Conservation (phyloP, 495 filamentous ascomycete species). For the Acidomyces sp. region DNA sequence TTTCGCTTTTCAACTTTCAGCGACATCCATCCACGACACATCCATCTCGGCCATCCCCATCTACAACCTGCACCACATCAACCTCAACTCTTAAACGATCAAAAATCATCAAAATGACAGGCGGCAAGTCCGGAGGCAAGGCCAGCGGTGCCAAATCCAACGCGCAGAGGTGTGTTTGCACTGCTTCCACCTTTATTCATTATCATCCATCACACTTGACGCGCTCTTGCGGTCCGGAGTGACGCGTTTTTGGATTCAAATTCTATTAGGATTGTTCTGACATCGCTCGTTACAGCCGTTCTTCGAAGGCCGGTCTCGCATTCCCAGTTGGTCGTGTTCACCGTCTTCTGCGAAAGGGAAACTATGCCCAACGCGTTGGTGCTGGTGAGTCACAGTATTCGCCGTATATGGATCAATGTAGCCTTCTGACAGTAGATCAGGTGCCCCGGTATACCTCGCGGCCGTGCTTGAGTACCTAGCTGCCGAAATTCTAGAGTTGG, state of each 20-base stretch:
- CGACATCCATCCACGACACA: constrained; percentile 19
- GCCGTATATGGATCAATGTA: too few species aligned
- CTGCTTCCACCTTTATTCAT: constrained; percentile 14
- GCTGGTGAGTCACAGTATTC: constrained; percentile 55
- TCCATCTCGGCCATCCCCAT: constrained; percentile 19
- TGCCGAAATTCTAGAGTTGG: constrained; percentile 96
- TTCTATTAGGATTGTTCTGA: constrained; percentile 28
- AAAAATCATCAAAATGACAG: constrained; percentile 79
- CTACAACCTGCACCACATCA: constrained; percentile 25
- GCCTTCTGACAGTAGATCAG: constrained; percentile 32
- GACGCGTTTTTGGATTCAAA: constrained; percentile 20
- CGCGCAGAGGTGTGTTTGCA: constrained; percentile 75
- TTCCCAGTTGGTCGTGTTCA: constrained; percentile 99
- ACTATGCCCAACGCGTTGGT: constrained; percentile 99
- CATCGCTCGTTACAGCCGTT: constrained; percentile 60
- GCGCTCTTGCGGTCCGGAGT: constrained; percentile 13
- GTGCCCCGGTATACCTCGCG: constrained; percentile 95
- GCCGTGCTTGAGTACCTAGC: constrained; percentile 98
- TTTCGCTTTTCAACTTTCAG: constrained; percentile 14
- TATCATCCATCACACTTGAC: constrained; percentile 22
- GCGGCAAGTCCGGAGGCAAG: constrained; percentile 97
- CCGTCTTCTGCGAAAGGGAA: constrained; percentile 97
- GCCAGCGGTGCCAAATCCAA: constrained; percentile 83
- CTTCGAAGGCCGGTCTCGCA: constrained; percentile 96
- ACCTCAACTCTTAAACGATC: constrained; percentile 14